Evolutionary conservation across 2,329 filamentous ascomycete genomes (phyloP).

Genomic region (Exophiala sideris): DNA sequence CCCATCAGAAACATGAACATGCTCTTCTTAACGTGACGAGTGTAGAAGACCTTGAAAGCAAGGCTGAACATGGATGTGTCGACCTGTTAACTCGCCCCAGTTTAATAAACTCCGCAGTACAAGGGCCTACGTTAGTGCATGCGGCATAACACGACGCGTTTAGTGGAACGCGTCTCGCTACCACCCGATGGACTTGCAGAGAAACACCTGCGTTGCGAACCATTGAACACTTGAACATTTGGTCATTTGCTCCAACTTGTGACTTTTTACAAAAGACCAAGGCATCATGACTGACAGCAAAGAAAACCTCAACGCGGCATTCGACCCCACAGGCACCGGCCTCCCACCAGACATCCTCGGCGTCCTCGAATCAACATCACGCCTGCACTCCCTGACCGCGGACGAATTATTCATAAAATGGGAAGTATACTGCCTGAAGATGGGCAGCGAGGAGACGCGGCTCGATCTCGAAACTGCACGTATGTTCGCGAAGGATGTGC

Average conservation of each 20-base stretch:
- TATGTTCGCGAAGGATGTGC: conserved; percentile 80
- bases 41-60: not conserved
- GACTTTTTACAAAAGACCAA: not conserved
- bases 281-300: conserved; percentile 43
- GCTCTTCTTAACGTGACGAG: too few species aligned
- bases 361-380: conserved; percentile 82
- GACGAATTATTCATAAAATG: conserved; percentile 97
- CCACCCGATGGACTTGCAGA: not conserved
- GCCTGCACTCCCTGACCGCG: conserved; percentile 72
- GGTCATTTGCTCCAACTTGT: not conserved
- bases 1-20: too few species aligned
- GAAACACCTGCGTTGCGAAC: not conserved
- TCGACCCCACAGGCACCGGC: conserved; percentile 51
- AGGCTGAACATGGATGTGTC: not conserved
- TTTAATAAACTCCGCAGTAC: not conserved
- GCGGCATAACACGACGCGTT: conserved; percentile 1
- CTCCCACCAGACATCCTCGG: conserved; percentile 73
- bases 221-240: not conserved
- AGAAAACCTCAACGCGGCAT: conserved; percentile 58
- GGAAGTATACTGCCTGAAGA: conserved; percentile 96
- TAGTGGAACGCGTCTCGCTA: conserved; percentile 4
- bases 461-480: conserved; percentile 68
- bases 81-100: not conserved
- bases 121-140: not conserved
- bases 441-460: conserved; percentile 75